Base-by-base conservation (phyloP, 1,284 basidiomycete genomes). In the Lentinula novae-zelandiae region DNA sequence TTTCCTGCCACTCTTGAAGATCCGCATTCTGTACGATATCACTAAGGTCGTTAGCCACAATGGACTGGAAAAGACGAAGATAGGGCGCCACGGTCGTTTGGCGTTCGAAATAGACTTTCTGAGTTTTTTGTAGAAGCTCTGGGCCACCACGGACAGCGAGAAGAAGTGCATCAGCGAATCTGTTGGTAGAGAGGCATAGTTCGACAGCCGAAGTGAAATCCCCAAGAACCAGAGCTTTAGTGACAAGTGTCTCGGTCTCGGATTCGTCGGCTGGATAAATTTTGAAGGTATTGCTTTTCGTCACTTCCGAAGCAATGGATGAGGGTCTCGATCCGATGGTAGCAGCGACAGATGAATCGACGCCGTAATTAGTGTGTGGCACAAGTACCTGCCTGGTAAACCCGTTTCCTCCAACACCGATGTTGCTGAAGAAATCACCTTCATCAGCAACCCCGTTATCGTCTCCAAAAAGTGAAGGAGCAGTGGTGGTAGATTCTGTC, bases 11-110 rank as follows among this genome's bases (percentile, higher is more conserved):
- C 72, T 99, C 96, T 60, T 85, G 80, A 46, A 98, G 74, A 68
- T 99, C 95, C 15, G 95, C 96, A 69, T 98, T 97, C 73, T 97
- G 95, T 1, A 97, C 95, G 61, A 98, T 89, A 75, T 97, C 95
- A 46, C 86, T 82, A 12, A 99, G 84, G 69, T 98, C 96, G 70
- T 96, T 90, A 57, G 90, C 91, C 62, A 98, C 94, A 69, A 99
- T 95, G 27, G 91, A 94, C 74, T 98, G 95, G 84, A 96, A 95
- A 5, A 99, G 83, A 39, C 96, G 92, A 27, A 98, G 84, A 76
- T 98, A 98, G 0, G 95, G 94, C 22, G 92, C 77, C 6, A 84
- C 77, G 12, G 86, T 81, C 3, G 92, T 92, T 63, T 87, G 85
- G 57, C 87, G 83, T 70, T 93, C 89, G 70, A 99, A 99, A 78